Evolutionary conservation across 176 grass and related monocot genomes (phyloP).

Genomic region (Thinopyrum elongatum): DNA sequence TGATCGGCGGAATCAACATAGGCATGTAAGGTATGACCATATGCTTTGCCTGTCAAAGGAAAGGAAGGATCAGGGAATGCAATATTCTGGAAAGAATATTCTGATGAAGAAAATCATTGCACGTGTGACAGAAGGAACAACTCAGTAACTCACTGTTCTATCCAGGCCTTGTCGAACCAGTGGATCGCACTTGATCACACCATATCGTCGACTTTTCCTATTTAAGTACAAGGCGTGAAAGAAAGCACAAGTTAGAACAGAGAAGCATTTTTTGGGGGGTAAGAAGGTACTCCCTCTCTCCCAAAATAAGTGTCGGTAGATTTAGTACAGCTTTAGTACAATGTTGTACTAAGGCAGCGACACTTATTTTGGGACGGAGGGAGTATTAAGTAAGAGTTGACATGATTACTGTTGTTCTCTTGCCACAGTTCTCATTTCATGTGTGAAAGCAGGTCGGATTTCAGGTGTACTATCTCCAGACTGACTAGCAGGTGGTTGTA

Average conservation of each 20-base stretch:
- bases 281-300: not conserved
- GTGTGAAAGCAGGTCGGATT: slow-evolving; percentile 91
- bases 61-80: slow-evolving; percentile 28
- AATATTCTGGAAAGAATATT: slow-evolving; percentile 27
- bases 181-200: slow-evolving; percentile 95
- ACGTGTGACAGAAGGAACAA: slow-evolving; percentile 27
- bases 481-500: slow-evolving; percentile 86
- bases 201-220: slow-evolving; percentile 79
- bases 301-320: no score
- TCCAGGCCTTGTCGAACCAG: slow-evolving; percentile 83
- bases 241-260: slow-evolving; percentile 24
- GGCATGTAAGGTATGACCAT: slow-evolving; percentile 98
- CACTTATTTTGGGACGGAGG: no score
- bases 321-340: no score
- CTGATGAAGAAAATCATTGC: slow-evolving; percentile 25
- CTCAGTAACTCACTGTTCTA: slow-evolving; percentile 85
- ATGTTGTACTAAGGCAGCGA: no score
- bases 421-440: slow-evolving; percentile 46
- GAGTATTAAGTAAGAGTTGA: slow-evolving; percentile 22
- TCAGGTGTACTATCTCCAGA: slow-evolving; percentile 79
- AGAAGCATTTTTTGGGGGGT: not conserved
- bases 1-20: slow-evolving; percentile 87
- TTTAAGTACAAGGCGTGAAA: slow-evolving; percentile 36
- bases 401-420: slow-evolving; percentile 65
- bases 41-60: slow-evolving; percentile 80